Evolutionary conservation across 164 flowering plant species (phyloP).

Genomic region (Kalanchoe fedtschenkoi): DNA sequence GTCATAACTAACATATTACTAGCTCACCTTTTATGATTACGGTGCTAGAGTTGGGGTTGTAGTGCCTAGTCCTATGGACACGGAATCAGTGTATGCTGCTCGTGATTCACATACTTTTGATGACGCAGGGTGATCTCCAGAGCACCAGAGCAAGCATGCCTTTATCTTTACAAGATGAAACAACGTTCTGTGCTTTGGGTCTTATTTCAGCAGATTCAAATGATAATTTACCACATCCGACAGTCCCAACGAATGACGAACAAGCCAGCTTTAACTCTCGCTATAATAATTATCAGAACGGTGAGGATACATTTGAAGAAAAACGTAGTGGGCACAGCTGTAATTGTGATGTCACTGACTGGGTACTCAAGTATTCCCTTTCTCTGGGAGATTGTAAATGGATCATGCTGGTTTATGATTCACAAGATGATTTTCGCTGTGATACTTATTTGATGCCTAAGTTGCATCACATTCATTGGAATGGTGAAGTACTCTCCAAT

Average conservation of each 20-base stretch:
- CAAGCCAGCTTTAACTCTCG: slow-evolving; percentile 7
- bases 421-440: slow-evolving; percentile 10
- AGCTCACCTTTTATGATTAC: no score
- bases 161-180: slow-evolving; percentile 36
- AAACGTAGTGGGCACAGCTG: slow-evolving; percentile 17
- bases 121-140: slow-evolving; percentile 34
- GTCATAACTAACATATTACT: no score
- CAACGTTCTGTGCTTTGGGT: slow-evolving; percentile 52
- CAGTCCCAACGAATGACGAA: slow-evolving; percentile 11
- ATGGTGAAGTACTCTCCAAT: slow-evolving; percentile 26
- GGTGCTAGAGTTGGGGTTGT: no score
- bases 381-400: slow-evolving; percentile 26
- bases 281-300: not conserved
- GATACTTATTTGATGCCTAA: slow-evolving; percentile 40
- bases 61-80: not conserved
- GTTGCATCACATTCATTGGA: slow-evolving; percentile 62
- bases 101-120: not conserved
- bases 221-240: slow-evolving; percentile 12
- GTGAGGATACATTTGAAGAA: slow-evolving; percentile 10
- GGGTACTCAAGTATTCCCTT: slow-evolving; percentile 17
- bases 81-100: not conserved
- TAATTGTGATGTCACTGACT: slow-evolving; percentile 28
- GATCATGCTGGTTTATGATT: slow-evolving; percentile 36
- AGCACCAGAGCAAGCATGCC: slow-evolving; percentile 43
- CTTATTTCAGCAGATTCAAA: slow-evolving; percentile 17